Conservation (phyloP, 2,329 filamentous ascomycete genomes). For the Aspergillus intermedius region DNA sequence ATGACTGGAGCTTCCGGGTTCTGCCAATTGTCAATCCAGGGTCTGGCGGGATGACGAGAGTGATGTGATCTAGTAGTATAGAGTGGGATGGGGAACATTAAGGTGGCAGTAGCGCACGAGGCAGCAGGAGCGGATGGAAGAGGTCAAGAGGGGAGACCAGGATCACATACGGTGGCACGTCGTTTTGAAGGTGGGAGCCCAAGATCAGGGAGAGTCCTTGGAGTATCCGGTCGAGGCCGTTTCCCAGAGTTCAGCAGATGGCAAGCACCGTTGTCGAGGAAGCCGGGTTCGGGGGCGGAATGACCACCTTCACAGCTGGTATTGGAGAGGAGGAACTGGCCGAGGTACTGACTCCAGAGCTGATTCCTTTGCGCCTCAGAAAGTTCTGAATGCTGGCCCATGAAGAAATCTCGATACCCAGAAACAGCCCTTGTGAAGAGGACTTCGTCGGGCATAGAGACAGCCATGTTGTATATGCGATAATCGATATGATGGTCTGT, state of each 20-base stretch:
- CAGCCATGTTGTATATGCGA: constrained; percentile 22
- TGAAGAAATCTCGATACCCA: constrained; percentile 37
- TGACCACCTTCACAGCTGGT: constrained; percentile 9
- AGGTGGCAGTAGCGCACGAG: constrained; percentile 13
- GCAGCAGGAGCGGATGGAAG: constrained; percentile 18
- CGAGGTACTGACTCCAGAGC: constrained; percentile 35
- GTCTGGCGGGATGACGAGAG: constrained; percentile 20
- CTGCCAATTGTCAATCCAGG: constrained; percentile 39
- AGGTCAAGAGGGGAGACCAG: constrained; percentile 29
- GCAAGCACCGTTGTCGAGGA: constrained; percentile 15
- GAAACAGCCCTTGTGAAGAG: constrained; percentile 37
- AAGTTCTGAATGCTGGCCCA: constrained; percentile 35
- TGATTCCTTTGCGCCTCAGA: constrained; percentile 35
- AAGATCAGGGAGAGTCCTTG: constrained; percentile 34
- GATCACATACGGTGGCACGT: constrained; percentile 42
- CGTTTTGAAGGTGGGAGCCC: constrained; percentile 36
- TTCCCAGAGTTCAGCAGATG: constrained; percentile 33
- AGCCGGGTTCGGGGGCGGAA: constrained; percentile 14
- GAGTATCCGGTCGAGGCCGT: constrained; percentile 37
- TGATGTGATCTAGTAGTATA: neutral
- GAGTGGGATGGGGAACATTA: constrained; percentile 6
- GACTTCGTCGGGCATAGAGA: constrained; percentile 32
- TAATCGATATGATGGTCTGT: neutral
- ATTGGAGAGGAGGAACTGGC: constrained; percentile 29
- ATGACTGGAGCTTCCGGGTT: constrained; percentile 32